phyloP scores from a whole-genome alignment of 2,329 filamentous ascomycete species.

The Bipolaris oryzae region DNA sequence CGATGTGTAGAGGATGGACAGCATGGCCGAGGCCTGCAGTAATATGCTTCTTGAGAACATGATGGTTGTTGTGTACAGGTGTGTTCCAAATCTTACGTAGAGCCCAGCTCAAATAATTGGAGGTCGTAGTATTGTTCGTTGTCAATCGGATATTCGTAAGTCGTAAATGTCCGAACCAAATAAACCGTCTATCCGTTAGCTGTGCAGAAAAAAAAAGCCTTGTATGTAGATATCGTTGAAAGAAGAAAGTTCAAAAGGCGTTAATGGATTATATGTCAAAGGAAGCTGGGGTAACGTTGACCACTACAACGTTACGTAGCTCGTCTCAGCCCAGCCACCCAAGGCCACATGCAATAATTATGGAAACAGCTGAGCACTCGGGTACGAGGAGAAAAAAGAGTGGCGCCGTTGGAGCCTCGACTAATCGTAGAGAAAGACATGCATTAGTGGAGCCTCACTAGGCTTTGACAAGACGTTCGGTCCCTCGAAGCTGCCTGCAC shows the following conservation, averaged over 20 bases:
- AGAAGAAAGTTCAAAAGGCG: slow-evolving; percentile 5
- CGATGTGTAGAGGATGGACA: slow-evolving; percentile 38
- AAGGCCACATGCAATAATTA: slow-evolving; percentile 17
- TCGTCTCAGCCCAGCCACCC: slow-evolving; percentile 22
- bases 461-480: slow-evolving; percentile 7
- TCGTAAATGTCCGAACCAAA: slow-evolving; percentile 4
- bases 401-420: slow-evolving; percentile 5
- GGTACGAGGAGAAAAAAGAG: slow-evolving; percentile 8
- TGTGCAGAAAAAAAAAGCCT: neutral
- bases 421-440: neutral
- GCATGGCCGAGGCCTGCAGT: slow-evolving; percentile 34
- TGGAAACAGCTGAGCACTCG: slow-evolving; percentile 20
- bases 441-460: slow-evolving; percentile 5
- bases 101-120: slow-evolving; percentile 1
- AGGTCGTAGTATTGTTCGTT: slow-evolving; percentile 5
- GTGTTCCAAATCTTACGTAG: neutral
- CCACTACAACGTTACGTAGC: slow-evolving; percentile 18
- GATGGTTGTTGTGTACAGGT: slow-evolving; percentile 11
- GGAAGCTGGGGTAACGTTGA: neutral
- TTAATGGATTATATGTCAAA: neutral
- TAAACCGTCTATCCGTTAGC: slow-evolving; percentile 1
- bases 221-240: neutral
- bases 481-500: slow-evolving; percentile 9
- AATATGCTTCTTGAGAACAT: slow-evolving; percentile 40
- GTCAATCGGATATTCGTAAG: slow-evolving; percentile 13